phyloP scores from a whole-genome alignment of 768 basidiomycete species.

The Coprinopsis cinerea region DNA sequence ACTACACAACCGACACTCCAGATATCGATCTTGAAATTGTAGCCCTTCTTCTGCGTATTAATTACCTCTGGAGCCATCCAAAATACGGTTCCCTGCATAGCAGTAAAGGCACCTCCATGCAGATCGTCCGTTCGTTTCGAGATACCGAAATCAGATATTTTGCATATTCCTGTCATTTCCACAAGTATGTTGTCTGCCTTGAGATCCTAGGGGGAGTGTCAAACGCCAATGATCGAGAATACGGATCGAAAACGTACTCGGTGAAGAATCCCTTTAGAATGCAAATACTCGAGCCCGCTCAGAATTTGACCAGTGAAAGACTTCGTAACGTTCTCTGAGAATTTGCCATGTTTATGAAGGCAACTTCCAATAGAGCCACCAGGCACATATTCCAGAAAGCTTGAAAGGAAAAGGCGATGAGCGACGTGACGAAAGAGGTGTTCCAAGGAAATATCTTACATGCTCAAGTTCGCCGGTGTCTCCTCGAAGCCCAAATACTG shows the following conservation, averaged over 20 bases:
- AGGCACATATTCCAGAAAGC: constrained; percentile 98
- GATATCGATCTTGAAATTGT: constrained; percentile 96
- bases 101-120: constrained; percentile 77
- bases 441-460: constrained; percentile 47
- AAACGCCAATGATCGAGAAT: background rate
- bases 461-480: constrained; percentile 82
- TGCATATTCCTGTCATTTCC: constrained; percentile 86
- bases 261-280: constrained; percentile 87
- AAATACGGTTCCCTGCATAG: constrained; percentile 97
- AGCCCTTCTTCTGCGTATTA: constrained; percentile 81
- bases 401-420: constrained; percentile 24
- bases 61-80: constrained; percentile 99
- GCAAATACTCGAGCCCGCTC: constrained; percentile 81
- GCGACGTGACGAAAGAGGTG: too few relatives aligned
- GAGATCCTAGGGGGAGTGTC: constrained; percentile 57
- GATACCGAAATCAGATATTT: constrained; percentile 97
- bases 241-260: constrained; percentile 45
- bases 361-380: constrained; percentile 93
- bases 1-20: constrained; percentile 99
- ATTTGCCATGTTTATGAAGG: constrained; percentile 86
- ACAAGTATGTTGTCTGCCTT: constrained; percentile 99
- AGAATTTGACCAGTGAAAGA: constrained; percentile 91
- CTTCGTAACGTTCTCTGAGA: constrained; percentile 86
- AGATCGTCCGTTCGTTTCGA: constrained; percentile 93
- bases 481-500: constrained; percentile 96